A percentile compares a stretch with the other conserved stretches of the same genome.
These are phyloP conservation scores for Thalassiosira sp. DNA, from an alignment of 352 stramenopile species.

Conservation along the genomic window DNA sequence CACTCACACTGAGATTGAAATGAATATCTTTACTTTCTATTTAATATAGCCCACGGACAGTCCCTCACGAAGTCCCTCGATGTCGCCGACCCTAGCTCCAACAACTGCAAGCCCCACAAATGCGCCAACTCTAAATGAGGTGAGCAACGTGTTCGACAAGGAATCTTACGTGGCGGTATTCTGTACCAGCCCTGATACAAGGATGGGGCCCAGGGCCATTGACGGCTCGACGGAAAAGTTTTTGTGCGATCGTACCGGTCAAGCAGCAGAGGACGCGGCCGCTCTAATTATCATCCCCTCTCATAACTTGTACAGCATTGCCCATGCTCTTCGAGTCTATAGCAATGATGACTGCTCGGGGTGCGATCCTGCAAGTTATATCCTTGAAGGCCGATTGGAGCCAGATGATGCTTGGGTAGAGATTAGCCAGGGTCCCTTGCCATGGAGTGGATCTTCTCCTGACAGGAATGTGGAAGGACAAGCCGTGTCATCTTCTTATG, in stretches of 20 bases:
- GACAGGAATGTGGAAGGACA: slow-evolving; percentile 21
- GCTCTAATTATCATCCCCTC: slow-evolving; percentile 23
- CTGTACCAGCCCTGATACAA: slow-evolving; percentile 11
- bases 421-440: slow-evolving; percentile 19
- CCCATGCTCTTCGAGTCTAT: slow-evolving; percentile 31
- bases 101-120: neutral
- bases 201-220: slow-evolving; percentile 9
- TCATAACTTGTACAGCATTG: slow-evolving; percentile 8
- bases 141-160: slow-evolving; percentile 15
- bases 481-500: slow-evolving; percentile 20
- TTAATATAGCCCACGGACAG: slow-evolving; percentile 5
- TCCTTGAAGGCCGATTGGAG: slow-evolving; percentile 25
- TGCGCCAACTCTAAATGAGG: neutral
- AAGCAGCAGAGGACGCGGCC: neutral
- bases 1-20: neutral
- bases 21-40: neutral
- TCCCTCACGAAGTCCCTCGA: neutral
- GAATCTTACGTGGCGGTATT: slow-evolving; percentile 15
- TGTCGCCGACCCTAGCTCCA: neutral
- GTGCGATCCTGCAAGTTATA: slow-evolving; percentile 27
- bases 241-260: slow-evolving; percentile 17
- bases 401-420: slow-evolving; percentile 8
- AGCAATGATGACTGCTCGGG: slow-evolving; percentile 28
- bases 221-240: slow-evolving; percentile 33
- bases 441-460: slow-evolving; percentile 1